Base-by-base conservation (phyloP, 2,329 filamentous ascomycete species). In the Aspergillus proliferans region DNA sequence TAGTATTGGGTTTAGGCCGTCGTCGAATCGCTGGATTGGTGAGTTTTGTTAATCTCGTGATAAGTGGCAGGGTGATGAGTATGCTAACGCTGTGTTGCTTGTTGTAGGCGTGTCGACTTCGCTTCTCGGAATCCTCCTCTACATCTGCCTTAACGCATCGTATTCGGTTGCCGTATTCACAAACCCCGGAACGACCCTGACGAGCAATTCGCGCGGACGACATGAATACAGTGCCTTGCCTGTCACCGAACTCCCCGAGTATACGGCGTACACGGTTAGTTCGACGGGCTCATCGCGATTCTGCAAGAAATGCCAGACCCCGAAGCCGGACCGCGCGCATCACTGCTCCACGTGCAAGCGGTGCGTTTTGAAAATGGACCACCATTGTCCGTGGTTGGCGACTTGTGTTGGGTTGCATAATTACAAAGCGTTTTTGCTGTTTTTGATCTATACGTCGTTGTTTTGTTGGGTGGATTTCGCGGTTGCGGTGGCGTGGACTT, bases 311-410 rank as follows among this genome's bases (percentile, higher is more conserved):
- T 98, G 93, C 70, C 88, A 94, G 73, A 85, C 85, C 46, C 83
- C 87, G 54, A 98, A 98, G 74, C 93, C 93, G 39, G 93, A 98
- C 72, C 88, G 93, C 52, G 84, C 92, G 28, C 93, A 98, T 70
- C 93, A 98, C 75, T 98, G 93, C 78, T 95, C 89, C 9, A 94
- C 90, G 3, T 98, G 93, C 72, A 83, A 86, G 58, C 86, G 87
- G 63, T 98, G 93, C 68, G 91, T 98, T 22, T 78, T 98, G 68
- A 98, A 98, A 77, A 98, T 98, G 93, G 93, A 98, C 67, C 93
- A 98, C 69, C 93, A 98, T 73, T 98, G 93, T 68, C 93, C 93
- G 14, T 98, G 93, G 93, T 79, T 98, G 45, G 92, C 93, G 24
- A 95, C 89, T 3, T 98, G 93, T 69, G 87, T 98, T 51, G 93